Base-by-base conservation (phyloP, 805 yeast species). In the Vanderwaltozyma tropicalis region DNA sequence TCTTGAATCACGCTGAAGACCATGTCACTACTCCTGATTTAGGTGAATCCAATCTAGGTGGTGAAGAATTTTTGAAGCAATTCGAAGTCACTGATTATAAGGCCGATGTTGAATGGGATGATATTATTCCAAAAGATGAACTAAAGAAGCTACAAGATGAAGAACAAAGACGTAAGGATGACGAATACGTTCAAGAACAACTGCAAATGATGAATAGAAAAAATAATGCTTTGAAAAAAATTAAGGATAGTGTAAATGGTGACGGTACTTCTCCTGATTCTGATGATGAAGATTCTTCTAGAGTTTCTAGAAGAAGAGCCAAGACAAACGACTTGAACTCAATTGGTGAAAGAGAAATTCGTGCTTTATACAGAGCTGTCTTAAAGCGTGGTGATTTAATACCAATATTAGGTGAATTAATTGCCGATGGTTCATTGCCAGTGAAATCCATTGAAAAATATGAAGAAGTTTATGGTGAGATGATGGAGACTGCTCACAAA, bases 51-150 rank as follows among this genome's bases (percentile, higher is more conserved):
- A 94, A 92, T 52, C 69, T 92, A 39, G 99, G 99, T 42, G 95
- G 97, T 40, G 99, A 92, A 61, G 99, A 92, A 63, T 92, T 92
- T 55, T 71, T 92, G 63, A 86, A 78, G 54, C 99, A 92, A 63
- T 92, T 92, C 59, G 98, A 92, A 62, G 98, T 92, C 37, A 92
- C 99, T 0, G 98, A 92, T 58, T 94, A 88, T 61, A 92, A 92
- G 65, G 97, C 98, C 1, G 96, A 89, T 59, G 87, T 89, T 43
- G 94, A 87, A 46, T 92, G 99, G 99, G 97, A 92, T 64, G 99
- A 92, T 60, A 92, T 92, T 49, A 92, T 92, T 52, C 99, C 99
- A 0, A 88, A 85, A 46, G 95, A 84, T 32, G 98, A 92, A 59
- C 68, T 94, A 45, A 72, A 77, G 42, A 85, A 82, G 57, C 69